phyloP scores from a whole-genome alignment of 2,329 filamentous ascomycete genomes.

The Leptographium radiaticola region DNA sequence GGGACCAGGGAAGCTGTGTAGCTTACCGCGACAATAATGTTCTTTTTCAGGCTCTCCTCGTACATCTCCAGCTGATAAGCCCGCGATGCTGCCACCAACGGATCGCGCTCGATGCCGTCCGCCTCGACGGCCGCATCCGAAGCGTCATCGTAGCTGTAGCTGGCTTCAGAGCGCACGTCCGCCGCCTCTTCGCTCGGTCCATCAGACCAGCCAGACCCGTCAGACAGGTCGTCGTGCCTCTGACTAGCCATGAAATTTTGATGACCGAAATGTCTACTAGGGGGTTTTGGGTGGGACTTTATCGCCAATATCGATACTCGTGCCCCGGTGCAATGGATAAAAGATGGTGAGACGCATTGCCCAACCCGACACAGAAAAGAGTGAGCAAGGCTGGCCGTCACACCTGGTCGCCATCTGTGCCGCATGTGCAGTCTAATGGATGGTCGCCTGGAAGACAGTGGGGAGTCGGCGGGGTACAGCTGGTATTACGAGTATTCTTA shows the following conservation, averaged over 20 bases:
- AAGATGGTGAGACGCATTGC: too few relatives aligned
- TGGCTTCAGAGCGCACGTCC: background rate
- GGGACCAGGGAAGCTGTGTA: background rate
- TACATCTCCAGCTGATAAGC: constrained; percentile 70
- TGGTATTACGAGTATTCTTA: too few relatives aligned
- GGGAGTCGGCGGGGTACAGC: too few relatives aligned
- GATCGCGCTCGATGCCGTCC: background rate
- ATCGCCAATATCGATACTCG: too few relatives aligned
- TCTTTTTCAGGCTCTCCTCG: constrained; percentile 51
- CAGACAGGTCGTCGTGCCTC: background rate
- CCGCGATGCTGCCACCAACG: constrained; percentile 16
- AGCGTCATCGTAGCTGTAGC: background rate
- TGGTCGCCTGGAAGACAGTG: too few relatives aligned
- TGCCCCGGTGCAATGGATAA: too few relatives aligned
- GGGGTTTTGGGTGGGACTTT: too few relatives aligned
- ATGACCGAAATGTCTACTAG: too few relatives aligned
- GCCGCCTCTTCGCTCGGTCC: background rate
- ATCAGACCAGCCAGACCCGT: background rate
- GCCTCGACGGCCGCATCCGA: background rate
- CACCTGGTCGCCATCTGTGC: too few relatives aligned
- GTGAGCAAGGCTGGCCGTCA: too few relatives aligned
- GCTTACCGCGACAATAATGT: constrained; percentile 56
- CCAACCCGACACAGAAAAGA: too few relatives aligned
- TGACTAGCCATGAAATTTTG: background rate
- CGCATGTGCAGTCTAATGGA: too few relatives aligned